A percentile compares a stretch with the other conserved stretches of the same genome.
Conservation (phyloP, 768 basidiomycete genomes). For the Hirschioporus abietinus region DNA sequence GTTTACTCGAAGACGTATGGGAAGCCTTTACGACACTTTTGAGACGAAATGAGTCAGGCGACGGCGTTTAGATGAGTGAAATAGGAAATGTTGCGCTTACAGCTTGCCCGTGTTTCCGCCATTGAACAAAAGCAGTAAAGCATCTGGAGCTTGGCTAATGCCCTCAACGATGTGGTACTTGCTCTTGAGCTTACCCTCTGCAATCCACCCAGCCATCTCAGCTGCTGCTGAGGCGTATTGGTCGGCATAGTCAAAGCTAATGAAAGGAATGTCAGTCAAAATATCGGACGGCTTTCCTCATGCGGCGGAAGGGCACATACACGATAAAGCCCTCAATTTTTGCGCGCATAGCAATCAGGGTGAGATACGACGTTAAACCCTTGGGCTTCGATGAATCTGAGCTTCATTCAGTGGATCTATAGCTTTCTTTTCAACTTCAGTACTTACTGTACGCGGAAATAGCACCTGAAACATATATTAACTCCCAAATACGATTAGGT, state of each 20-base stretch:
- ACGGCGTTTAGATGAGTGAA: not conserved
- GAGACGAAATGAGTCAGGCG: not conserved
- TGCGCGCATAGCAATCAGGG: slow-evolving; percentile 71
- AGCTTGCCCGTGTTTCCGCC: slow-evolving; percentile 81
- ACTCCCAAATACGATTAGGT: not conserved
- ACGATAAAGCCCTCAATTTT: slow-evolving; percentile 82
- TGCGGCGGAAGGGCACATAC: slow-evolving; percentile 32
- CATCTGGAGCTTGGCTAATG: slow-evolving; percentile 63
- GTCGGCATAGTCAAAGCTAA: slow-evolving; percentile 67
- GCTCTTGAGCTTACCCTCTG: slow-evolving; percentile 67
- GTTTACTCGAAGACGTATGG: slow-evolving; percentile 17
- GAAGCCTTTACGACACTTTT: slow-evolving; percentile 55
- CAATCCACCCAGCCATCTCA: slow-evolving; percentile 53
- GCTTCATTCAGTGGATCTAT: not conserved
- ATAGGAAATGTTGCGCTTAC: slow-evolving; percentile 23
- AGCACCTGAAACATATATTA: slow-evolving; percentile 43
- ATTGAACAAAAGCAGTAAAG: slow-evolving; percentile 65
- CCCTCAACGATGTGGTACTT: slow-evolving; percentile 79
- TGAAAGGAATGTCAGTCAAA: slow-evolving; percentile 2
- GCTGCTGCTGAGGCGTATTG: slow-evolving; percentile 53
- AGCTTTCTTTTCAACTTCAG: not conserved
- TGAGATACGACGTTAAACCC: slow-evolving; percentile 62
- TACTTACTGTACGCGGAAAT: slow-evolving; percentile 78
- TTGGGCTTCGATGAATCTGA: slow-evolving; percentile 55
- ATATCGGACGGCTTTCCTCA: not conserved